A percentile compares a stretch with the other conserved stretches of the same genome.
Evolutionary conservation across 176 grass and related monocot species (phyloP).

Genomic region (Carex cristatella): DNA sequence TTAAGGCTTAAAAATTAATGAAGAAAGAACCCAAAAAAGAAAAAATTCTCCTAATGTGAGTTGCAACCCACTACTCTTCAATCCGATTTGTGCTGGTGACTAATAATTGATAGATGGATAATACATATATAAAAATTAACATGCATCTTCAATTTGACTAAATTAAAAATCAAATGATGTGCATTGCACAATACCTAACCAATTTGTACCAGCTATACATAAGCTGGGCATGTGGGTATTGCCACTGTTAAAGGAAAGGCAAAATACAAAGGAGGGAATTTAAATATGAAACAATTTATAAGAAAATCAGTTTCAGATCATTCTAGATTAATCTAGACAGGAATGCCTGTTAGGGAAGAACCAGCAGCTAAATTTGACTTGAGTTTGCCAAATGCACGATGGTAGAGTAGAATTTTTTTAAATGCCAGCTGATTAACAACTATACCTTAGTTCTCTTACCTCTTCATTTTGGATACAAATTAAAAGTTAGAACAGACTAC

Average conservation of each 20-base stretch:
- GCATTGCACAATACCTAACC: conserved; percentile 1
- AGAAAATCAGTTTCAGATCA: background rate
- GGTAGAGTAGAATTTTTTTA: background rate
- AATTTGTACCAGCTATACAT: background rate
- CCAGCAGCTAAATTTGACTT: background rate
- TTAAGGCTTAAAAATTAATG: background rate
- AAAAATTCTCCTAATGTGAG: background rate
- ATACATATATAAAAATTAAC: too few species aligned
- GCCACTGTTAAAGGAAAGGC: background rate
- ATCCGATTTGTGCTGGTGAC: background rate
- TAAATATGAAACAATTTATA: background rate
- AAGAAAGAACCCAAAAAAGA: background rate
- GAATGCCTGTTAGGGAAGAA: background rate
- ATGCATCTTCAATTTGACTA: background rate
- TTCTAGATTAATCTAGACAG: background rate
- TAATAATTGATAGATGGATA: too few species aligned
- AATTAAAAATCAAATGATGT: background rate
- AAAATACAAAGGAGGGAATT: background rate
- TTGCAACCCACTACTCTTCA: background rate
- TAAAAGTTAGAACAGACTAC: background rate
- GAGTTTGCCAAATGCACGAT: background rate
- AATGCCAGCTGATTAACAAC: background rate
- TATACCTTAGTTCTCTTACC: background rate
- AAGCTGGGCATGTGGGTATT: background rate
- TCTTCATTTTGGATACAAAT: background rate